Percentiles rank a stretch among this genome's conserved stretches.
phyloP scores from a whole-genome alignment of 2,329 filamentous ascomycete species.

The Ophiocordyceps camponoti-leonardi region DNA sequence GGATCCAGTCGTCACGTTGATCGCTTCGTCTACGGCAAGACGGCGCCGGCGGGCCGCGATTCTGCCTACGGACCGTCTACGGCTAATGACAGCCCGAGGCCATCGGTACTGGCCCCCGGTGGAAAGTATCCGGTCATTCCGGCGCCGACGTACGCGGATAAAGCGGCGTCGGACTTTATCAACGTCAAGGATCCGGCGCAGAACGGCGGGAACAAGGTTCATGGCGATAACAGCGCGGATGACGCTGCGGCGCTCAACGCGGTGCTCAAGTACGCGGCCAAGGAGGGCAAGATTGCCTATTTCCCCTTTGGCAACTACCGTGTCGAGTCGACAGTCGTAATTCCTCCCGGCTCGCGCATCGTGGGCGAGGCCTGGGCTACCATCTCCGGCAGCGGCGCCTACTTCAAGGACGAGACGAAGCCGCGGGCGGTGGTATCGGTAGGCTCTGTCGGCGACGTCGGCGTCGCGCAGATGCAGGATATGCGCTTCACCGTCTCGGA shows the following conservation, averaged over 20 bases:
- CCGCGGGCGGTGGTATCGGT: conserved; percentile 32
- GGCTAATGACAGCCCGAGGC: conserved; percentile 14
- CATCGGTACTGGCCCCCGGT: conserved; percentile 16
- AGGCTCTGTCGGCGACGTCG: conserved; percentile 29
- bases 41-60: conserved; percentile 20
- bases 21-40: conserved; percentile 24
- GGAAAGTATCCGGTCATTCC: conserved; percentile 18
- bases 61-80: conserved; percentile 20
- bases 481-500: conserved; percentile 33
- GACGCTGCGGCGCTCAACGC: conserved; percentile 20
- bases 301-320: conserved; percentile 13
- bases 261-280: conserved; percentile 18
- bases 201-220: conserved; percentile 12
- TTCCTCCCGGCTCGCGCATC: conserved; percentile 25
- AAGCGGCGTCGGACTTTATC: conserved; percentile 11
- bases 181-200: conserved; percentile 20
- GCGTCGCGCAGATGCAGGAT: conserved; percentile 31
- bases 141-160: conserved; percentile 21
- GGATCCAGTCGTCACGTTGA: conserved; percentile 14
- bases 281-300: conserved; percentile 11
- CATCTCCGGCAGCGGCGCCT: conserved; percentile 26
- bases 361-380: conserved; percentile 37
- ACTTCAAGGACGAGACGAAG: conserved; percentile 23
- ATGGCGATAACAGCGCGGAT: conserved; percentile 20
- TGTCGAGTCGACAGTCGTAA: conserved; percentile 10